Conservation (phyloP, 805 yeast genomes). For the Hanseniaspora taiwanica region DNA sequence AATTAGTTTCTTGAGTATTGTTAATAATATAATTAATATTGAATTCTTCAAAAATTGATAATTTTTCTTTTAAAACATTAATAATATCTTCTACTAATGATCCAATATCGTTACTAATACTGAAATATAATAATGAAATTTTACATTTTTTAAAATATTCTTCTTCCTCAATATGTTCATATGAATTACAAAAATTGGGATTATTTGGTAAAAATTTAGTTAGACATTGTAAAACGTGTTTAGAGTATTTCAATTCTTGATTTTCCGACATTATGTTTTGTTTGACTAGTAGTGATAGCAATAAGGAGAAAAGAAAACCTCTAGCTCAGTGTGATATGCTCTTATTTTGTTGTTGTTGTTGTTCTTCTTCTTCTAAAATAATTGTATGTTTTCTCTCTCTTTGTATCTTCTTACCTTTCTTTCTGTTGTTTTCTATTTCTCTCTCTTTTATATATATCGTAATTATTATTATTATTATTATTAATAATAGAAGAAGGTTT, state of each 20-base stretch:
- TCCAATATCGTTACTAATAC: slow-evolving; percentile 1
- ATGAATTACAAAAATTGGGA: slow-evolving; percentile 6
- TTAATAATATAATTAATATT: background rate
- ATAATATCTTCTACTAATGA: slow-evolving; percentile 2
- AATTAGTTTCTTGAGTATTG: background rate
- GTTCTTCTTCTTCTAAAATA: no score
- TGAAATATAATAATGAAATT: slow-evolving; percentile 1
- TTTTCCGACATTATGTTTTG: background rate
- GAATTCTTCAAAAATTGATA: slow-evolving; percentile 5
- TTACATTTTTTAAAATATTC: slow-evolving; percentile 5
- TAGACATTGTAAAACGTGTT: slow-evolving; percentile 7
- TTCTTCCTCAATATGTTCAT: slow-evolving; percentile 4
- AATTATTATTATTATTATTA: no score
- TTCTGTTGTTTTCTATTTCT: no score
- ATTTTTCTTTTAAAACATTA: slow-evolving; percentile 1
- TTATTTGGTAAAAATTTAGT: slow-evolving; percentile 6
- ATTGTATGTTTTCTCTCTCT: no score
- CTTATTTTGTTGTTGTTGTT: no score
- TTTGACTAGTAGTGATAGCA: no score
- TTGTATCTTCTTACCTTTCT: no score
- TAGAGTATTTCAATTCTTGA: slow-evolving; percentile 1
- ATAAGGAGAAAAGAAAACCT: no score
- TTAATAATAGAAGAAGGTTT: no score
- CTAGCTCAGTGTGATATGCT: no score
- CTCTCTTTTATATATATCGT: no score